Base-by-base conservation (phyloP, 2,329 filamentous ascomycete species). In the Aspergillus tamarii region DNA sequence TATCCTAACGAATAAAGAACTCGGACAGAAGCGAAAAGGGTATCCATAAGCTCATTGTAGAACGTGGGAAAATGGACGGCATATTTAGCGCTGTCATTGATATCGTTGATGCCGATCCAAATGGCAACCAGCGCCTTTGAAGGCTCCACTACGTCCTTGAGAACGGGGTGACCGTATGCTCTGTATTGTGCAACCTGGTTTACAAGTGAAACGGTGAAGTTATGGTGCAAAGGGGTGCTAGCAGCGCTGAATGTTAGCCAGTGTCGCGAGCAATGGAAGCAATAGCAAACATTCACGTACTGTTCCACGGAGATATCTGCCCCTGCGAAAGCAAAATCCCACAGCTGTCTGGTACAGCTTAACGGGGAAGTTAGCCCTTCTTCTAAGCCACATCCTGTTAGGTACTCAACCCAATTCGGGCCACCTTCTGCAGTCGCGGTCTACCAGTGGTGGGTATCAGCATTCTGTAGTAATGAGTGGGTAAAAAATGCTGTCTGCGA, bases 91-190 rank as follows among this genome's bases (percentile, higher is more conserved):
- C 81, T 80, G 69, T 87, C 84, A 65, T 78, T 80, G 64, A 87
- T 84, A 62, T 87, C 85, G 69, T 87, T 87, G 63, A 87, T 76
- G 3, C 84, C 85, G 53, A 87, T 87, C 81, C 83, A 87, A 43
- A 86, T 71, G 2, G 81, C 81, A 0, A 86, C 78, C 1, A 87
- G 74, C 1, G 82, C 78, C 21, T 62, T 72, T 4, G 73, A 66
- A 19, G 78, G 73, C 11, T 63, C 26, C 7, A 80, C 68, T 21
- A 79, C 56, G 10, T 69, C 46, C 10, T 56, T 63, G 4, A 84
- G 75, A 12, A 78, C 78, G 0, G 77, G 77, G 56, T 83, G 74
- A 10, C 74, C 84, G 64, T 84, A 84, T 1, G 68, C 68, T 3
- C 77, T 68, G 70, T 82, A 87, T 64, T 85, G 83, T 9, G 75